Percentiles rank a stretch among this genome's conserved stretches.
Conservation (phyloP, 106 monocot genomes). For the Chionographis japonica region DNA sequence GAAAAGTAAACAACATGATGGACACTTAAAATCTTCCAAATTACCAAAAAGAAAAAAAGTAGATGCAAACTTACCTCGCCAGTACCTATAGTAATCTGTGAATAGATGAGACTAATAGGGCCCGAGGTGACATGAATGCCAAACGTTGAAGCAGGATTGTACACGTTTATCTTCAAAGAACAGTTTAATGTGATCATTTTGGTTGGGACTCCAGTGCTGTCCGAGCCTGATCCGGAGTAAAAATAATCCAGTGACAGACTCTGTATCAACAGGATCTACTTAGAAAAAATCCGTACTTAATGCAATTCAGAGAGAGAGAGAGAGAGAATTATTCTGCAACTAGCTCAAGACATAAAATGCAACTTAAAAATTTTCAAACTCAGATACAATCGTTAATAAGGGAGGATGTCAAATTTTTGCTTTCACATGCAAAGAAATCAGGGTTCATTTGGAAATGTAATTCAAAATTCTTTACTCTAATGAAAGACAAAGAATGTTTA, state of each 20-base stretch:
- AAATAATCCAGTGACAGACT: slow-evolving; percentile 63
- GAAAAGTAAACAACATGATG: background rate
- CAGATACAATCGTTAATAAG: too few relatives aligned
- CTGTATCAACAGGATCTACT: slow-evolving; percentile 21
- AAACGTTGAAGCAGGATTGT: slow-evolving; percentile 82
- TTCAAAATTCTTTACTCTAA: too few relatives aligned
- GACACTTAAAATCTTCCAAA: background rate
- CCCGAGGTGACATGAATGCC: slow-evolving; percentile 86
- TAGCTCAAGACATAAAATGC: too few relatives aligned
- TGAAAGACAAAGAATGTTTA: too few relatives aligned
- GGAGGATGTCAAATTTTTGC: too few relatives aligned
- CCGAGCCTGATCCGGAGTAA: slow-evolving; percentile 79
- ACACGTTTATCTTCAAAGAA: slow-evolving; percentile 61
- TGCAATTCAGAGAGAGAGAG: too few relatives aligned
- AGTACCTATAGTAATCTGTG: slow-evolving; percentile 67
- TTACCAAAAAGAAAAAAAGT: background rate
- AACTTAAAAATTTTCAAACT: too few relatives aligned
- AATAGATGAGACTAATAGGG: slow-evolving; percentile 57
- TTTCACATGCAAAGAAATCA: too few relatives aligned
- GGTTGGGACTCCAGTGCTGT: slow-evolving; percentile 81
- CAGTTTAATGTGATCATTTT: slow-evolving; percentile 83
- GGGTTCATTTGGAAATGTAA: too few relatives aligned
- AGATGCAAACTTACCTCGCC: slow-evolving; percentile 46
- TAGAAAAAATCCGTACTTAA: background rate
- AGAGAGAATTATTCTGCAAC: too few relatives aligned